Percentiles rank a stretch among this genome's conserved stretches.
Evolutionary conservation across 2,329 filamentous ascomycete genomes (phyloP).

Genomic region (Fusarium sp.): DNA sequence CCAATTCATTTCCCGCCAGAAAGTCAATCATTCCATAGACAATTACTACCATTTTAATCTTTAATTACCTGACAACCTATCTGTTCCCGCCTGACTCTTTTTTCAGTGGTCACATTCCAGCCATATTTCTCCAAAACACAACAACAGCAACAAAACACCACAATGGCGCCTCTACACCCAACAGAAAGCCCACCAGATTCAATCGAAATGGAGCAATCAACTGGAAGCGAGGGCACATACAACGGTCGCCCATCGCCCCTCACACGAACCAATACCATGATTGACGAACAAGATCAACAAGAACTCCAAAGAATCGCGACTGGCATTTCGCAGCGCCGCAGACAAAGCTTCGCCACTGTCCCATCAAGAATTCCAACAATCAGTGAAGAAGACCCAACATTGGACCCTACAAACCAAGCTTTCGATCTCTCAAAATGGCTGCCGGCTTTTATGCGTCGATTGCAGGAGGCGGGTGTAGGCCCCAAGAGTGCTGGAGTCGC

Average conservation of each 20-base stretch:
- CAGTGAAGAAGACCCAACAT: neutral
- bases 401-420: slow-evolving; percentile 19
- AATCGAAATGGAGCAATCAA: slow-evolving; percentile 1
- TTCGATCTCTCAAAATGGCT: slow-evolving; percentile 31
- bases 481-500: slow-evolving; percentile 50
- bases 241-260: neutral
- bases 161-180: slow-evolving; percentile 2
- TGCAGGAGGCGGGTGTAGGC: slow-evolving; percentile 3
- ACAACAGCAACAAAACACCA: neutral
- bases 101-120: neutral
- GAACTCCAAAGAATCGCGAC: slow-evolving; percentile 25
- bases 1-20: neutral
- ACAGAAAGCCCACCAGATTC: slow-evolving; percentile 4
- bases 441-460: slow-evolving; percentile 10
- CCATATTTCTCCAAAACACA: neutral
- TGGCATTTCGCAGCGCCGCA: slow-evolving; percentile 13
- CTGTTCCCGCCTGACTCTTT: neutral
- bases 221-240: slow-evolving; percentile 2
- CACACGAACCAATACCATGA: slow-evolving; percentile 11
- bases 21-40: neutral
- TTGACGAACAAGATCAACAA: slow-evolving; percentile 17
- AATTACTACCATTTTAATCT: neutral
- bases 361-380: slow-evolving; percentile 5
- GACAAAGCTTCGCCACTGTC: slow-evolving; percentile 1
- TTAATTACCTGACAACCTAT: neutral